These are phyloP conservation scores for Phytomonas francai DNA, from an alignment of 208 protist species.

Conservation along the genomic window DNA sequence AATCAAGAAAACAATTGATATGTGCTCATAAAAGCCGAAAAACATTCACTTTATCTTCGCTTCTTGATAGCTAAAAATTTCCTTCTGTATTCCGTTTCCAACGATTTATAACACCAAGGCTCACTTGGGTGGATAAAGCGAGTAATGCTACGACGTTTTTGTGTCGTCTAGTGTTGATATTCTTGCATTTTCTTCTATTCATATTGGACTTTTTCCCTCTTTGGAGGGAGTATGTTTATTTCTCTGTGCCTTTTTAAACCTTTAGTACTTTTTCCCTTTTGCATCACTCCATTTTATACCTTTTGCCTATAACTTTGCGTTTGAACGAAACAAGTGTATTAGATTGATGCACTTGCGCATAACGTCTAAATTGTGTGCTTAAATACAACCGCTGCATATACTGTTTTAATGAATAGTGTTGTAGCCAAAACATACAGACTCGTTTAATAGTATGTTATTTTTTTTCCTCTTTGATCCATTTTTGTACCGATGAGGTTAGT, in stretches of 20 bases:
- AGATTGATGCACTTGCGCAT: not conserved
- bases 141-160: not conserved
- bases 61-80: not conserved
- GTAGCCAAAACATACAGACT: not conserved
- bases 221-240: not conserved
- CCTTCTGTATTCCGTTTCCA: not conserved
- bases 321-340: not conserved
- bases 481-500: constrained; percentile 4
- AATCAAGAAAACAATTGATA: not conserved
- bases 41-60: not conserved
- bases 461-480: not conserved
- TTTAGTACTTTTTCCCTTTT: not conserved
- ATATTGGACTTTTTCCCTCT: not conserved
- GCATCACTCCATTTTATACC: not conserved
- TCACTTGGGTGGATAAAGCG: not conserved
- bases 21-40: not conserved
- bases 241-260: not conserved
- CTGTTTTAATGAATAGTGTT: constrained; percentile 3
- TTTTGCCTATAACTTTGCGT: constrained; percentile 1
- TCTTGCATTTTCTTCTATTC: constrained; percentile 2
- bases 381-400: not conserved
- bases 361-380: not conserved
- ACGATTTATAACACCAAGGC: not conserved
- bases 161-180: not conserved
- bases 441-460: not conserved